A percentile compares a stretch with the other conserved stretches of the same genome.
phyloP scores from a whole-genome alignment of 1,284 basidiomycete species.

The Athelia sp. region DNA sequence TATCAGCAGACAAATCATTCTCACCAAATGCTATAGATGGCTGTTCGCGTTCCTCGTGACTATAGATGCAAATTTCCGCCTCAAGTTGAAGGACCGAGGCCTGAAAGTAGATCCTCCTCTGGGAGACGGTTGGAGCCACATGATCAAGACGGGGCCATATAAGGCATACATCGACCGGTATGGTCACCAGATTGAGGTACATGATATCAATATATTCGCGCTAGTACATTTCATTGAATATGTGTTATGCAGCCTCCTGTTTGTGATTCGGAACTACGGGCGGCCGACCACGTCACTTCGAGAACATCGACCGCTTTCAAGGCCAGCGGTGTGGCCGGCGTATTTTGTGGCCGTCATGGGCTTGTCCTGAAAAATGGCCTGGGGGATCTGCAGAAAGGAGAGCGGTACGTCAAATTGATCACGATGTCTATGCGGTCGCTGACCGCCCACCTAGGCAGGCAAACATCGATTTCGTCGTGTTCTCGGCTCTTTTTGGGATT shows the following conservation, averaged over 20 bases:
- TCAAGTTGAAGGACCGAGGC: constrained; percentile 10
- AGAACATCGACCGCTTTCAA: not conserved
- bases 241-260: not conserved
- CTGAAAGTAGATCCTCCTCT: constrained; percentile 5
- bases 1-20: no score
- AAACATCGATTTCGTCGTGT: constrained; percentile 27
- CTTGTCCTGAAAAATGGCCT: constrained; percentile 9
- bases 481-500: constrained; percentile 13
- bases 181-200: constrained; percentile 3
- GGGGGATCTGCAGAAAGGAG: constrained; percentile 14
- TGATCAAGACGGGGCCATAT: constrained; percentile 13
- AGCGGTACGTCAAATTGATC: not conserved
- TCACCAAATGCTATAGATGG: constrained; percentile 7
- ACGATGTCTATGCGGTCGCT: not conserved
- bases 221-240: not conserved
- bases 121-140: constrained; percentile 13
- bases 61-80: constrained; percentile 20
- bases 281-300: not conserved
- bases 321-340: constrained; percentile 11
- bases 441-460: constrained; percentile 18
- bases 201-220: not conserved
- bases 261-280: not conserved
- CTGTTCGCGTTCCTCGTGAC: constrained; percentile 7
- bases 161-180: constrained; percentile 5
- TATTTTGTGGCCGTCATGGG: constrained; percentile 11